phyloP scores from a whole-genome alignment of 2,329 filamentous ascomycete genomes.

The Pseudodiploospora longispora region DNA sequence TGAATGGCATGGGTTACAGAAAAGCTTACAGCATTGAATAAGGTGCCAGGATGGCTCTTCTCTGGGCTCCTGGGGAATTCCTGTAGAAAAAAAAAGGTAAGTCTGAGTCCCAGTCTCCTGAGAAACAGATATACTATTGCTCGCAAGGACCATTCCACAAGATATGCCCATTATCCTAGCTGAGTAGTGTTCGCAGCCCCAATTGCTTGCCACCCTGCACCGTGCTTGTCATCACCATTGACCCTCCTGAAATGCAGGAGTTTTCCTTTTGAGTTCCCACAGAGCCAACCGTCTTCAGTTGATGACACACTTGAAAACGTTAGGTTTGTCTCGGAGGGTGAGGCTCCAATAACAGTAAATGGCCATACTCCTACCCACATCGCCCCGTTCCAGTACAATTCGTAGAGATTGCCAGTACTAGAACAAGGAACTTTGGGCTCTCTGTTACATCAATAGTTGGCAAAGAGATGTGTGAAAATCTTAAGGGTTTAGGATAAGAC shows the following conservation, averaged over 20 bases:
- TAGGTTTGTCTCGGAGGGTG: not conserved
- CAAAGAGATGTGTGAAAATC: not conserved
- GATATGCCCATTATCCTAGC: too few relatives aligned
- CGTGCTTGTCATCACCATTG: not conserved
- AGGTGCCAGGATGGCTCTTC: too few relatives aligned
- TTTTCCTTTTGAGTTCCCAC: not conserved
- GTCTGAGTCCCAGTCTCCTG: too few relatives aligned
- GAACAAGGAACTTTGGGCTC: not conserved
- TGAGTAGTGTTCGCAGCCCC: too few relatives aligned
- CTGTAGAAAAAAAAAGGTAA: too few relatives aligned
- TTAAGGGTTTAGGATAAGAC: not conserved
- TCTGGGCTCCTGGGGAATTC: too few relatives aligned
- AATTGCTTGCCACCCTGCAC: too few relatives aligned
- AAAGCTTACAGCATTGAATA: too few relatives aligned
- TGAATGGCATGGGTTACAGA: too few relatives aligned
- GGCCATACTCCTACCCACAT: not conserved
- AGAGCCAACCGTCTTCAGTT: not conserved
- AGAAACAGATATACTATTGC: too few relatives aligned
- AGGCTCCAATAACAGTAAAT: not conserved
- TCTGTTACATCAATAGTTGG: not conserved
- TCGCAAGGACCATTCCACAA: too few relatives aligned
- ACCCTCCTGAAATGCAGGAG: not conserved
- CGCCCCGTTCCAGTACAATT: not conserved
- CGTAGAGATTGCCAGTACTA: not conserved
- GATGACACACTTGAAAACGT: not conserved